Base-by-base conservation (phyloP, 2,329 filamentous ascomycete genomes). In the Colletotrichum abscissum region DNA sequence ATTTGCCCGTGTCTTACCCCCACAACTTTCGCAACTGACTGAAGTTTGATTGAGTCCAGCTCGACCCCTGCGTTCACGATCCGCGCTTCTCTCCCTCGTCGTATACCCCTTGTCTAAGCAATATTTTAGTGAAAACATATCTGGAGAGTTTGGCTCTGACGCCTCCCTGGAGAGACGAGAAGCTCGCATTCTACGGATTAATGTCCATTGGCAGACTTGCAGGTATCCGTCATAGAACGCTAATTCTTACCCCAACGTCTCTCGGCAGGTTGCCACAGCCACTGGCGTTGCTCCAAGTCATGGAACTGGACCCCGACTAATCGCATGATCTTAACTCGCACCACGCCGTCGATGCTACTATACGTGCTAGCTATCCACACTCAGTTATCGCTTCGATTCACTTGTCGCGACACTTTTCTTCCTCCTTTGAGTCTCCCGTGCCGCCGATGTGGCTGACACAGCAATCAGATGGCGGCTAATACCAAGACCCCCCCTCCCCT, bases 261-360 rank as follows among this genome's bases (percentile, higher is more conserved):
- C 5, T 70, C 70, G 66, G 70, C 59, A 73, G 28, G 5, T 22
- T 69, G 66, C 67, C 46, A 52, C 42, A 22, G 14, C 49, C 42
- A 24, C n/a, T 24, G 57, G 38, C 56, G 26, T 22, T 46, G 14
- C 28, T 14, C 3, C n/a, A 33, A 64, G n/a, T 56, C 11, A 33
- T 28, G 14, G 16, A 24, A 30, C 42, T n/a, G 52, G 9, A 33
- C 42, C 26, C 52, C 38, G 49, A 24, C 24, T 22, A 35, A 22
- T 58, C 54, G 54, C 58, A 63, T 69, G 59, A 63, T 55, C 59
- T 35, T 9, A 28, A 11, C 65, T 63, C 30, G 59, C 65, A 24
- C 16, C 19, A 33, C 60, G 42, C 52, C 33, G 52, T 38, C 33
- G 33, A 14, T 38, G 9, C 22, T 28, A 30, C 52, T 33, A 56